Percentiles rank a stretch among this genome's conserved stretches.
Evolutionary conservation across 305 asterid species (phyloP).

Genomic region (Solanum chacoense): DNA sequence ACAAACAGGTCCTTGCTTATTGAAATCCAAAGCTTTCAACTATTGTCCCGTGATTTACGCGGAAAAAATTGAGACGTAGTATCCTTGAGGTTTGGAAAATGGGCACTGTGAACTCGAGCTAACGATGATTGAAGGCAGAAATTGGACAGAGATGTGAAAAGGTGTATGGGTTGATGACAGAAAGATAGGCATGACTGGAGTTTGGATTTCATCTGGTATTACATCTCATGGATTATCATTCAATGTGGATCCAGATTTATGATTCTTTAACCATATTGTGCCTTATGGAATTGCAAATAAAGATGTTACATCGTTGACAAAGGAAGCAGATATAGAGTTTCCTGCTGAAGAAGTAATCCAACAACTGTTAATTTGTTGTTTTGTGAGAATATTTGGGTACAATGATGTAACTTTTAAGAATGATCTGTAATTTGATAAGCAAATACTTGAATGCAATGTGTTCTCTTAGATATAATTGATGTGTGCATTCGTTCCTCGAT

Average conservation of each 20-base stretch:
- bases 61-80: slow-evolving; percentile 3
- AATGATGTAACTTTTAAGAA: slow-evolving; percentile 31
- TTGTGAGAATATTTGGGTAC: not conserved
- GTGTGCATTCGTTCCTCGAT: not conserved
- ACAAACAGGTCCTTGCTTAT: not conserved
- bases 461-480: not conserved
- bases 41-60: not conserved
- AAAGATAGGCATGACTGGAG: slow-evolving; percentile 82
- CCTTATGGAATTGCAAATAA: slow-evolving; percentile 60
- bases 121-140: slow-evolving; percentile 60
- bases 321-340: not conserved
- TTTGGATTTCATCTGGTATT: slow-evolving; percentile 60
- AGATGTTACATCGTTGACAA: not conserved
- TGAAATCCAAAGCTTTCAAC: not conserved
- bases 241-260: slow-evolving; percentile 60
- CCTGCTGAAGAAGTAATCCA: not conserved
- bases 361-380: not conserved
- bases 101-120: slow-evolving; percentile 63
- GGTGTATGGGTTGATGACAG: slow-evolving; percentile 78
- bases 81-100: slow-evolving; percentile 54
- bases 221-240: slow-evolving; percentile 77
- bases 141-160: slow-evolving; percentile 45
- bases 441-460: not conserved
- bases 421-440: slow-evolving; percentile 7
- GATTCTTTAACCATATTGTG: slow-evolving; percentile 66